phyloP scores from a whole-genome alignment of 2,329 filamentous ascomycete species.

The Colletotrichum orchidophilum region DNA sequence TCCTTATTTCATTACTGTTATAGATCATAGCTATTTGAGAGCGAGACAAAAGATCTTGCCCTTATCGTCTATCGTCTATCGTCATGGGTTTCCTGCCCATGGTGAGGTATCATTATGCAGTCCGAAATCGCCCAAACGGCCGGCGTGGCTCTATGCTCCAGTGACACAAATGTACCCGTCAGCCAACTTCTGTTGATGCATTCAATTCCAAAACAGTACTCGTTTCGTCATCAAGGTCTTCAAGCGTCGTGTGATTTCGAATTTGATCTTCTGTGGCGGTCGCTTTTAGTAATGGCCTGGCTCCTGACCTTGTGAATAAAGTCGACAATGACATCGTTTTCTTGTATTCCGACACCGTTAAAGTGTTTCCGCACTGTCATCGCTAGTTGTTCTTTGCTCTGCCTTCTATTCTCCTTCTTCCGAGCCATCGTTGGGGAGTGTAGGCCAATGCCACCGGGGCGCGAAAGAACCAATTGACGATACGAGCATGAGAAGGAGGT shows the following conservation, averaged over 20 bases:
- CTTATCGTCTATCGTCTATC: slow-evolving; percentile 15
- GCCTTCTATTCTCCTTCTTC: slow-evolving; percentile 69
- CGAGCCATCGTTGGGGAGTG: slow-evolving; percentile 81
- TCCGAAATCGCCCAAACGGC: slow-evolving; percentile 30
- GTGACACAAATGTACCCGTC: slow-evolving; percentile 3
- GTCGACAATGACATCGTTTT: slow-evolving; percentile 85
- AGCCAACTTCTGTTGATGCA: slow-evolving; percentile 12
- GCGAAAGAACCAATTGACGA: slow-evolving; percentile 68
- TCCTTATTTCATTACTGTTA: slow-evolving; percentile 24
- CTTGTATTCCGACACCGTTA: slow-evolving; percentile 80
- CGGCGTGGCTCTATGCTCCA: slow-evolving; percentile 4
- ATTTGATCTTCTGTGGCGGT: slow-evolving; percentile 24
- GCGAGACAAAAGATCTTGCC: neutral
- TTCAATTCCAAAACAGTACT: neutral
- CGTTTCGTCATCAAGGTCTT: slow-evolving; percentile 11
- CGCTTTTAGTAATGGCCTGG: slow-evolving; percentile 31
- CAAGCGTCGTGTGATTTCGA: slow-evolving; percentile 24
- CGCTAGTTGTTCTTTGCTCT: slow-evolving; percentile 78
- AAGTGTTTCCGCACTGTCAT: slow-evolving; percentile 83
- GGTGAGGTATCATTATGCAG: slow-evolving; percentile 34
- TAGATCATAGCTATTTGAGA: slow-evolving; percentile 24
- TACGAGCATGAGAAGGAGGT: slow-evolving; percentile 74
- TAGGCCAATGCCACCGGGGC: slow-evolving; percentile 71
- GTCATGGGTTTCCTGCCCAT: slow-evolving; percentile 11
- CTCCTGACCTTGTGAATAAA: slow-evolving; percentile 73